Conservation (phyloP, 1,284 basidiomycete genomes). For the Austroboletus olivaceoglutinosus region DNA sequence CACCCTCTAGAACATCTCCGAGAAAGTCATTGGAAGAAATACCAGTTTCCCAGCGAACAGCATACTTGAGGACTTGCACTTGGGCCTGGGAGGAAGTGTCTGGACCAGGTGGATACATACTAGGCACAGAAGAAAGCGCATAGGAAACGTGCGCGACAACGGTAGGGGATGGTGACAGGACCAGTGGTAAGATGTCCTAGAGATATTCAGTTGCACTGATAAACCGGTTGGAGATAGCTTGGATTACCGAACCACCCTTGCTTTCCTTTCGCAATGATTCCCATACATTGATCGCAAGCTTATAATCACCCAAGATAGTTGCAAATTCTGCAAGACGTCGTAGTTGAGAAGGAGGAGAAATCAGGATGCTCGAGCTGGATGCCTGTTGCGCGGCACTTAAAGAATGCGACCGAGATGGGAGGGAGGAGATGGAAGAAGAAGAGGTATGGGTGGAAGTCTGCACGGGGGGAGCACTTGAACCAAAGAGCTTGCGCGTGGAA, state of each 20-base stretch:
- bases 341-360: constrained; percentile 59
- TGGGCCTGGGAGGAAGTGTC: constrained; percentile 63
- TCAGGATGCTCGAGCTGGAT: constrained; percentile 27
- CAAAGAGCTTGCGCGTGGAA: constrained; percentile 91
- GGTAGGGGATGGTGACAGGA: constrained; percentile 63
- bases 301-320: constrained; percentile 88
- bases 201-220: constrained; percentile 11
- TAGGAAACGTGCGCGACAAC: constrained; percentile 58
- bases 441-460: constrained; percentile 41
- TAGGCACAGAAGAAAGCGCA: constrained; percentile 50
- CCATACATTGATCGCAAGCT: constrained; percentile 83
- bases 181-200: constrained; percentile 71
- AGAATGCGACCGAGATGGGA: constrained; percentile 43
- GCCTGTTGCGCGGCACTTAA: constrained; percentile 37
- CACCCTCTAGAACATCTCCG: constrained; percentile 59
- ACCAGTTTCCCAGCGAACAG: constrained; percentile 71
- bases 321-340: constrained; percentile 94
- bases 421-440: constrained; percentile 45
- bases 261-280: constrained; percentile 81
- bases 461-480: constrained; percentile 54
- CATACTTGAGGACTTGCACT: constrained; percentile 59
- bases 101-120: constrained; percentile 38
- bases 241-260: constrained; percentile 68
- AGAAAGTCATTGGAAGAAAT: constrained; percentile 60
- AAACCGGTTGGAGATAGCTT: constrained; percentile 3